Base-by-base conservation (phyloP, 345 rosid genomes). In the Bruguiera gymnorhiza region DNA sequence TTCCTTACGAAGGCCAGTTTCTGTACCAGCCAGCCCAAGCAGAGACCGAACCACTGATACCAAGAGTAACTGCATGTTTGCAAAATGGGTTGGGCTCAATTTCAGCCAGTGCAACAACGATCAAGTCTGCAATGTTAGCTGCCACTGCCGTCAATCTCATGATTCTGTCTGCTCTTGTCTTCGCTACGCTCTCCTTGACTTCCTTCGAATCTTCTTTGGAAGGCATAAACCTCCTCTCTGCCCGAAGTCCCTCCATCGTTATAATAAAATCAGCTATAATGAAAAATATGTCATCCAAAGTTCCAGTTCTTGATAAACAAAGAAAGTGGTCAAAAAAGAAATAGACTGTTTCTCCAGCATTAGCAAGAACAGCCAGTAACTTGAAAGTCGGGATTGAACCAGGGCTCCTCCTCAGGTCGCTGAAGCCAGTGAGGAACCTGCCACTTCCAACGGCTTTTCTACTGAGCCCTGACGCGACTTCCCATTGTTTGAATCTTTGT, bases 1-100 rank as follows among this genome's bases (percentile, higher is more conserved):
- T 27, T 2, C 6, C 34, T 73, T 36, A 86, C 0, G 88, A 86
- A 3, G 96, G 97, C 98, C 96, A 93, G 51, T 95, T 91, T 66
- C 99, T 83, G 63, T 95, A 95, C 97, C 99, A 95, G 55, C 97
- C 97, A 6, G 97, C 85, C 97, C 97, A 95, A 2, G 99, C 93
- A 31, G 99, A 92, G 62, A 95, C 97, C 77, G 89, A 78, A 10
- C 99, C 97, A 52, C 97, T 87, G 55, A 95, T 83, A 5, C 96
- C 96, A 5, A 92, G 86, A 46, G 92, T 81, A 60, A 91, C 70
- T 6, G 84, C 52, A 50, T 94, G 92, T 76, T 83, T 85, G 68
- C 97, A 95, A 36, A 90, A 87, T 1, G 97, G 97, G 66, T 92
- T 91, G 0, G 99, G 97, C 60, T 95, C 85, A 10, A 89, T 84